phyloP scores from a whole-genome alignment of 2,329 filamentous ascomycete genomes.

The Colletotrichum lini region DNA sequence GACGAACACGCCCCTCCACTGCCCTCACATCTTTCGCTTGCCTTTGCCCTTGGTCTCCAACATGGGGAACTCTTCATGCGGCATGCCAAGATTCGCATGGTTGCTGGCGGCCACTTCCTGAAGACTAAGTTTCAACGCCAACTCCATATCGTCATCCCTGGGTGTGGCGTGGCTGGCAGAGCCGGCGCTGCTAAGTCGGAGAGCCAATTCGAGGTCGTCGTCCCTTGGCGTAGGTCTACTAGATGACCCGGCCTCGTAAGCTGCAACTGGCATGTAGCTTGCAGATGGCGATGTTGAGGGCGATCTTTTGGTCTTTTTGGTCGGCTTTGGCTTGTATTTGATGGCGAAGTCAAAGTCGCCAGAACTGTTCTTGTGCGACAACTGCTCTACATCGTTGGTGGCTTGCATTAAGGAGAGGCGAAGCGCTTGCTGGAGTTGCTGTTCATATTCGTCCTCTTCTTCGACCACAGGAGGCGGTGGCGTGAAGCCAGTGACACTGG shows the following conservation, averaged over 20 bases:
- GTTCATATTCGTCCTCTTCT: conserved; percentile 69
- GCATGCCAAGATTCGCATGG: conserved; percentile 49
- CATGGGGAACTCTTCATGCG: conserved; percentile 56
- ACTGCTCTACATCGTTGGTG: conserved; percentile 62
- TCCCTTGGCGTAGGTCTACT: conserved; percentile 52
- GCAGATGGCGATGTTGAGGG: conserved; percentile 53
- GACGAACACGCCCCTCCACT: no score
- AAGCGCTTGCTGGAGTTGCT: conserved; percentile 74
- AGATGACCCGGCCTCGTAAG: conserved; percentile 19
- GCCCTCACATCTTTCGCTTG: conserved; percentile 56
- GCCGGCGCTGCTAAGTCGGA: conserved; percentile 65
- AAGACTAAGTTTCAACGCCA: conserved; percentile 70
- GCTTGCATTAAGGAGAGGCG: conserved; percentile 73
- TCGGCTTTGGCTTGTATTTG: conserved; percentile 60
- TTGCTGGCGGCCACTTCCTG: conserved; percentile 42
- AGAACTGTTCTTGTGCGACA: conserved; percentile 61
- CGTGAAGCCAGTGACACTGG: conserved; percentile 62
- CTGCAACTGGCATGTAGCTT: conserved; percentile 51
- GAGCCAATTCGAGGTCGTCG: conserved; percentile 72
- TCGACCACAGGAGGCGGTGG: conserved; percentile 53
- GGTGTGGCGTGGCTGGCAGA: conserved; percentile 66
- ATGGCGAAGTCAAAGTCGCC: conserved; percentile 67
- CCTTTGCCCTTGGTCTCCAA: conserved; percentile 58
- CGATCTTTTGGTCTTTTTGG: conserved; percentile 58
- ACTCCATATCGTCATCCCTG: conserved; percentile 71